Percentiles rank a stretch among this genome's conserved stretches.
Evolutionary conservation across 225 moss, liverwort and hornwort species (phyloP).

Genomic region (Straminergon stramineum): DNA sequence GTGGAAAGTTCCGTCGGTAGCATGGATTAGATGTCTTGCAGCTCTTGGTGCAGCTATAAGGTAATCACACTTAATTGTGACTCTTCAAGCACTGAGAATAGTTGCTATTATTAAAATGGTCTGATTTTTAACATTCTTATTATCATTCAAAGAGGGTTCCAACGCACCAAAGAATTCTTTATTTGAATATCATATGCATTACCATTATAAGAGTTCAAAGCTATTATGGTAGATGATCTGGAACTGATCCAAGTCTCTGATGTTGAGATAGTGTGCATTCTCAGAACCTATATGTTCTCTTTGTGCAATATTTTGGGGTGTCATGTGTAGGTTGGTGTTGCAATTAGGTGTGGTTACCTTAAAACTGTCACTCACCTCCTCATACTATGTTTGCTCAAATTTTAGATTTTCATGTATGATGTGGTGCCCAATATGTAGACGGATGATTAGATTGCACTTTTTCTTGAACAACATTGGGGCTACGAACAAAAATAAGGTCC

Average conservation of each 20-base stretch:
- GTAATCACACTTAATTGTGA: not conserved
- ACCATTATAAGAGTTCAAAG: not conserved
- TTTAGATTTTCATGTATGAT: not conserved
- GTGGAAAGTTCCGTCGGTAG: constrained; percentile 44
- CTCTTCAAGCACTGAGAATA: not conserved
- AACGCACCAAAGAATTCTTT: not conserved
- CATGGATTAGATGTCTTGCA: not conserved
- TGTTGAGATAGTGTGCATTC: not conserved
- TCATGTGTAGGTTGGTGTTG: too few species aligned
- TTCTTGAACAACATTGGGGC: not conserved
- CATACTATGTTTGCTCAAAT: not conserved
- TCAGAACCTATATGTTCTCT: not conserved
- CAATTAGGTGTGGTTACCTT: not conserved
- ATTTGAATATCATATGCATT: not conserved
- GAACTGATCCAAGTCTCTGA: not conserved
- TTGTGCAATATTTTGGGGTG: not conserved
- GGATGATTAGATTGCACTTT: not conserved
- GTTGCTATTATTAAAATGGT: not conserved
- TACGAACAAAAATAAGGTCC: not conserved
- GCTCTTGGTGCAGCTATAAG: not conserved
- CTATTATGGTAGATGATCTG: not conserved
- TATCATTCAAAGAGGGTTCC: not conserved
- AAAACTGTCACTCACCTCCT: not conserved
- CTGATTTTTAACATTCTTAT: not conserved
- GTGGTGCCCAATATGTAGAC: not conserved